Base-by-base conservation (phyloP, 2,329 filamentous ascomycete genomes). In the Nigrospora sphaerica region DNA sequence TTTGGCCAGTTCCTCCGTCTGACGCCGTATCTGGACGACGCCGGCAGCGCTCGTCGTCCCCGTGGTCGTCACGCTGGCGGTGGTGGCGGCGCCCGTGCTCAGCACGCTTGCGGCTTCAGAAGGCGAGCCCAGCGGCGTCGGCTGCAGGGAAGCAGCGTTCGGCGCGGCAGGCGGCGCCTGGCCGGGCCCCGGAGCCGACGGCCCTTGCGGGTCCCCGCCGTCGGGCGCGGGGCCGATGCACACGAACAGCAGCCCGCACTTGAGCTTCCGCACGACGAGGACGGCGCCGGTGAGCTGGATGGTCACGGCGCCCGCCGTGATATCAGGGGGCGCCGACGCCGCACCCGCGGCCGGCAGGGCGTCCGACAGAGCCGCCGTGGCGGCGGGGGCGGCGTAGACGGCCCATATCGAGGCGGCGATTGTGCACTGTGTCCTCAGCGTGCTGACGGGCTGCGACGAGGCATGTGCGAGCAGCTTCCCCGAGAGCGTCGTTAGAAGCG, bases 381-480 rank as follows among this genome's bases (percentile, higher is more conserved):
- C 66, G 19, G 68, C 65, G 6, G 58, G 54, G 9, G 64, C 56
- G 36, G 73, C 69, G 62, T 84, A 80, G 38, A 82, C 72, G 17
- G 72, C 68, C 69, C 80, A 81, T 17, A 84, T 72, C 6, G 76
- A 80, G 48, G 78, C 77, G 37, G 81, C 81, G 49, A 84, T 77
- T 48, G 80, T 83, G 55, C 77, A 78, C 61, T 83, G 79, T 11
- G 77, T 80, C 56, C 81, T 79, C 35, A 85, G 73, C 17, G 72
- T 67, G 49, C 73, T 67, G 54, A 81, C 77, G 42, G 79, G 68
- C 39, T 78, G 69, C 3, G 71, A 64, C 43, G 77, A 78, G 35
- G 80, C 76, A 61, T 81, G 79, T 47, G 80, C 77, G 53, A 85
- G 78, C 33, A 85, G 75, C 61, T 81, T 81, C 55, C 81, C 81